A percentile compares a stretch with the other conserved stretches of the same genome.
These are phyloP conservation scores for Monosporozyma aquatica DNA, from an alignment of 805 yeast species.

Conservation along the genomic window DNA sequence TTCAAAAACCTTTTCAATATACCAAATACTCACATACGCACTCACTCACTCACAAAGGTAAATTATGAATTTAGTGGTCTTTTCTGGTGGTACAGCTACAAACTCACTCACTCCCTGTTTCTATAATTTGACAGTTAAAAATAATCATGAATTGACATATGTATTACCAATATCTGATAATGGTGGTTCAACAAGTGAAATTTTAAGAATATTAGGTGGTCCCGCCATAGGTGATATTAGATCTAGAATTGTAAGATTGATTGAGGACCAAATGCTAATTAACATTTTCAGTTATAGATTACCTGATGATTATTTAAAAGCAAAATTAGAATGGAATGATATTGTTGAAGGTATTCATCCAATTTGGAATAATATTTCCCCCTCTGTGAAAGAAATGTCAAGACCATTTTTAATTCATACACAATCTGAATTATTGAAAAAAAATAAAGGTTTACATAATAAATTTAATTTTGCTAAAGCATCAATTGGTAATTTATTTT, in stretches of 20 bases:
- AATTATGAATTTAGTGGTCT: constrained; percentile 32
- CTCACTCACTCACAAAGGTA: no score
- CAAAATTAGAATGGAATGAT: constrained; percentile 63
- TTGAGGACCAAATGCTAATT: constrained; percentile 43
- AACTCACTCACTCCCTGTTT: constrained; percentile 62
- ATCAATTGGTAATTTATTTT: constrained; percentile 73
- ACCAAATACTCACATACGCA: not conserved
- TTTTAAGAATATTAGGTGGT: constrained; percentile 79
- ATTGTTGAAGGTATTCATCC: constrained; percentile 73
- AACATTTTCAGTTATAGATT: constrained; percentile 26
- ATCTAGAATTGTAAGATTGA: constrained; percentile 66
- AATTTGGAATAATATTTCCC: constrained; percentile 43
- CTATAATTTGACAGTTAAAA: constrained; percentile 34
- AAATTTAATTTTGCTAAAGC: constrained; percentile 66
- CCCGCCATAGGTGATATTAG: constrained; percentile 93
- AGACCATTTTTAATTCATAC: constrained; percentile 72
- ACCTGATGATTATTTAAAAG: constrained; percentile 32
- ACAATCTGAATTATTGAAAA: constrained; percentile 64
- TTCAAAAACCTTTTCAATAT: no score
- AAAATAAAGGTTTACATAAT: constrained; percentile 35
- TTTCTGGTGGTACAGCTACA: constrained; percentile 87
- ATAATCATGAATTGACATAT: constrained; percentile 31
- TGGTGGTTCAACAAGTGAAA: constrained; percentile 91
- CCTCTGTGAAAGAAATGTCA: constrained; percentile 56
- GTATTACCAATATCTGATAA: constrained; percentile 82